Evolutionary conservation across 23 red algal species (phyloP).

Genomic region (Gracilaria gracilis): DNA sequence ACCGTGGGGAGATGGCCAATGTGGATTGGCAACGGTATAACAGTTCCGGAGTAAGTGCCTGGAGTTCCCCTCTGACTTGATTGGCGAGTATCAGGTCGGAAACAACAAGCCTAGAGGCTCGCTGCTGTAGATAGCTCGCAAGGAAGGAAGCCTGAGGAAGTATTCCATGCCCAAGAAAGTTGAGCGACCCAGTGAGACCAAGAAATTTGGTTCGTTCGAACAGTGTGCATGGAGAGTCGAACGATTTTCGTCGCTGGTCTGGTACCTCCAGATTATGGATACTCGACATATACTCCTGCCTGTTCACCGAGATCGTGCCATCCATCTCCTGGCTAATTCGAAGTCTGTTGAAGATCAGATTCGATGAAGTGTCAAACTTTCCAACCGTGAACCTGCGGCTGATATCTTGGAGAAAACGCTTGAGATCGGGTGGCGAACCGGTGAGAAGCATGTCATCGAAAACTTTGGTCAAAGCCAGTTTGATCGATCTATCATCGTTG

Average conservation of each 20-base stretch:
- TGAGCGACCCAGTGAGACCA: not conserved
- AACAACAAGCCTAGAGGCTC: not conserved
- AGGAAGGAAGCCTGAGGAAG: slow-evolving; percentile 20
- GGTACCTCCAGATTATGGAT: not conserved
- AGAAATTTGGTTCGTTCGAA: not conserved
- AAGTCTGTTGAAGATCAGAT: slow-evolving; percentile 18
- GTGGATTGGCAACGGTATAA: not conserved
- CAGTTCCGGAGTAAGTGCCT: not conserved
- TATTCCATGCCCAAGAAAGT: slow-evolving; percentile 11
- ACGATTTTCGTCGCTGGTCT: not conserved
- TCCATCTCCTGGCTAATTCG: not conserved
- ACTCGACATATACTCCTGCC: not conserved
- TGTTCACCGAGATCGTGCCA: not conserved
- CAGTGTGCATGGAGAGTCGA: not conserved
- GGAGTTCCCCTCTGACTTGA: not conserved
- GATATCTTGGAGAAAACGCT: not conserved
- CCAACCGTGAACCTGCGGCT: not conserved
- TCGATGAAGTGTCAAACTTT: not conserved
- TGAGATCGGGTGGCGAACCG: not conserved
- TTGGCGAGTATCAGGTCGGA: not conserved
- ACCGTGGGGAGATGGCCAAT: not conserved
- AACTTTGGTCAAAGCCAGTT: not conserved
- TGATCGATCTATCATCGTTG: not conserved
- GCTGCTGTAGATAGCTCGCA: slow-evolving; percentile 19
- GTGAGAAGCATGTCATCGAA: not conserved